Evolutionary conservation across 2,329 filamentous ascomycete genomes (phyloP), one percentile per base, ranked within the genome.

Genomic region (Tolypocladium inflatum): DNA sequence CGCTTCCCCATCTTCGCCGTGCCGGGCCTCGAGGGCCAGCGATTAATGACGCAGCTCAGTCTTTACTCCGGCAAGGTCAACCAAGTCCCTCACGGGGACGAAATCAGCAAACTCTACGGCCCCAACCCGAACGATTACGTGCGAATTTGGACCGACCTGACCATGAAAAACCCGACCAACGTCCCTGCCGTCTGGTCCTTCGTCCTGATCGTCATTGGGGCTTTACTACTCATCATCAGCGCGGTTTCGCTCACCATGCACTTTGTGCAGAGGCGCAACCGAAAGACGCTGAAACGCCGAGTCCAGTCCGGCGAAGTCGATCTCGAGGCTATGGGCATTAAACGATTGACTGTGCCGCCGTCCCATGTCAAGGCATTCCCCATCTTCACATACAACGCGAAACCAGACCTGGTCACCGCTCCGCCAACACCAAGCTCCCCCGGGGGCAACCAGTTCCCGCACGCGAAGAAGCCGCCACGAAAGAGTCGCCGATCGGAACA

Each of bases 121-220:
- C 75, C 81, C 10, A 80, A 84, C 57, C 75, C 79, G 2, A 75
- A 76, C 55, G 82, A 85, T 63, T 87, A 83, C 65, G 78, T 85
- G 37, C 78, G 84, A 8, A 77, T 87, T 59, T 86, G 77, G 78
- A 83, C 78, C 55, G 76, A 80, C 64, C 75, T 86, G 42, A 71
- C 70, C 3, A 71, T 84, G 54, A 68, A 74, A 21, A 76, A 76
- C 41, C 68, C 76, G 1, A 73, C 75, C 8, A 73, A 77, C 23
- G 75, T 91, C 9, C 88, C 91, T 0, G 86, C 83, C 15, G 78
- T 96, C 1, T 97, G 93, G 93, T 83, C 90, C 0, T 95, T 95
- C 66, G 74, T 87, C 21, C 72, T 87, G 33, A 80, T 85, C 55
- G 87, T 95, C 50, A 75, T 92, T 17, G 90, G 82, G 4, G 82